Percentiles rank a stretch among this genome's conserved stretches.
These are phyloP conservation scores for Amaranthus tricolor DNA, from an alignment of 179 eudicot genomes.

Conservation along the genomic window DNA sequence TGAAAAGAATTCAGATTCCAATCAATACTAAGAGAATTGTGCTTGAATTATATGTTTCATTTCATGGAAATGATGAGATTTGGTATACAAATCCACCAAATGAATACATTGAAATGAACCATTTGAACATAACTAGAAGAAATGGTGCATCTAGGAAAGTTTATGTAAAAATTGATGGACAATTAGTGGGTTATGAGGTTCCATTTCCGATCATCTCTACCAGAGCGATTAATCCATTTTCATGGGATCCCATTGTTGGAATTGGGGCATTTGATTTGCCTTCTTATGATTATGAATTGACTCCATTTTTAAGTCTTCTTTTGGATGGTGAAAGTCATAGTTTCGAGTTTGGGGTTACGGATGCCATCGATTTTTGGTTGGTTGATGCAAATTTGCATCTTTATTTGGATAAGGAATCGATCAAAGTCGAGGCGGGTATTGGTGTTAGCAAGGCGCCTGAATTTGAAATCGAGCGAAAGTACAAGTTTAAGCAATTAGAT, in stretches of 20 bases:
- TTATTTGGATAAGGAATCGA: slow-evolving; percentile 56
- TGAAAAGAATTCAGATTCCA: slow-evolving; percentile 44
- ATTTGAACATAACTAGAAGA: slow-evolving; percentile 46
- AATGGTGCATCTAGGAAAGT: slow-evolving; percentile 80
- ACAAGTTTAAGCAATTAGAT: slow-evolving; percentile 43
- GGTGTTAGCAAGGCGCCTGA: slow-evolving; percentile 26
- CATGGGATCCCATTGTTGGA: slow-evolving; percentile 83
- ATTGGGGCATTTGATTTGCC: slow-evolving; percentile 89
- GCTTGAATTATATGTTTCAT: slow-evolving; percentile 73
- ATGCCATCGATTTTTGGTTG: slow-evolving; percentile 67
- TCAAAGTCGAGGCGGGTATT: slow-evolving; percentile 41
- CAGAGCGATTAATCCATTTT: slow-evolving; percentile 84
- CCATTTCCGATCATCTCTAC: slow-evolving; percentile 86
- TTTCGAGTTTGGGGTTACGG: slow-evolving; percentile 58
- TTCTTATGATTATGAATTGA: slow-evolving; percentile 71
- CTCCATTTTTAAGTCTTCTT: slow-evolving; percentile 59
- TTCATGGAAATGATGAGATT: slow-evolving; percentile 88
- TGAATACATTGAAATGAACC: slow-evolving; percentile 48
- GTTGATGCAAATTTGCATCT: slow-evolving; percentile 86
- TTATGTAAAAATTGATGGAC: slow-evolving; percentile 62
- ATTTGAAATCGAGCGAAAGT: slow-evolving; percentile 28
- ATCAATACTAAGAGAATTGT: slow-evolving; percentile 51
- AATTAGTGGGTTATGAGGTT: slow-evolving; percentile 47
- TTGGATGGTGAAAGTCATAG: slow-evolving; percentile 61
- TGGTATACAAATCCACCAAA: slow-evolving; percentile 90